Evolutionary conservation across 192 early-diverging fungal species (phyloP).

Genomic region (Linnemannia zychae): DNA sequence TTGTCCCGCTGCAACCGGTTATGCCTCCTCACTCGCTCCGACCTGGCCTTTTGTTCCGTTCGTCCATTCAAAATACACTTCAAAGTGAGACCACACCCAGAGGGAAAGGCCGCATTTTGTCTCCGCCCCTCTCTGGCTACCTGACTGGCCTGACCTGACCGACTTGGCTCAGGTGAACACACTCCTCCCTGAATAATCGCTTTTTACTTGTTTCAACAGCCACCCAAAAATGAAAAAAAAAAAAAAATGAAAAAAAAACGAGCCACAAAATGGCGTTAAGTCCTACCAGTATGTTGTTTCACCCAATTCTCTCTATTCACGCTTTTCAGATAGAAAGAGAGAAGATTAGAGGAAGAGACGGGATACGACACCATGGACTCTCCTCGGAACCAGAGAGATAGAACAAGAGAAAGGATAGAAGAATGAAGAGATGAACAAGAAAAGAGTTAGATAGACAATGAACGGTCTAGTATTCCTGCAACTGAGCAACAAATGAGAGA

Average conservation of each 20-base stretch:
- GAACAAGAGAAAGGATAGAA: background rate
- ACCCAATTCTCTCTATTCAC: background rate
- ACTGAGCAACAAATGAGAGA: too few relatives aligned
- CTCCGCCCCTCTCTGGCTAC: background rate
- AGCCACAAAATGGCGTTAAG: background rate
- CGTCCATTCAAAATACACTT: background rate
- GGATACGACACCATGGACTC: constrained; percentile 1
- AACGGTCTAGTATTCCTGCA: too few relatives aligned
- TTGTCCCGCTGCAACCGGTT: background rate
- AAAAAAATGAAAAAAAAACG: background rate
- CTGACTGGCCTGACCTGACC: background rate
- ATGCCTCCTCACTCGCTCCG: background rate
- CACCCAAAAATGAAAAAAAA: background rate
- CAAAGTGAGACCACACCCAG: background rate
- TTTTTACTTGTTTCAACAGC: background rate
- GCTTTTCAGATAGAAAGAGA: background rate
- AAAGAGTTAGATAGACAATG: too few relatives aligned
- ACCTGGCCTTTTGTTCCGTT: background rate
- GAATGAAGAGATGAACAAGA: background rate
- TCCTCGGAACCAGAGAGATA: background rate
- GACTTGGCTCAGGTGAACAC: background rate
- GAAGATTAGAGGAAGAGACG: background rate
- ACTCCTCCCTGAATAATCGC: background rate
- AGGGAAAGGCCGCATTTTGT: background rate
- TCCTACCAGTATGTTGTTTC: background rate